These are phyloP conservation scores for Coemansia sp. DNA, from an alignment of 192 early-diverging fungal genomes.

Conservation along the genomic window DNA sequence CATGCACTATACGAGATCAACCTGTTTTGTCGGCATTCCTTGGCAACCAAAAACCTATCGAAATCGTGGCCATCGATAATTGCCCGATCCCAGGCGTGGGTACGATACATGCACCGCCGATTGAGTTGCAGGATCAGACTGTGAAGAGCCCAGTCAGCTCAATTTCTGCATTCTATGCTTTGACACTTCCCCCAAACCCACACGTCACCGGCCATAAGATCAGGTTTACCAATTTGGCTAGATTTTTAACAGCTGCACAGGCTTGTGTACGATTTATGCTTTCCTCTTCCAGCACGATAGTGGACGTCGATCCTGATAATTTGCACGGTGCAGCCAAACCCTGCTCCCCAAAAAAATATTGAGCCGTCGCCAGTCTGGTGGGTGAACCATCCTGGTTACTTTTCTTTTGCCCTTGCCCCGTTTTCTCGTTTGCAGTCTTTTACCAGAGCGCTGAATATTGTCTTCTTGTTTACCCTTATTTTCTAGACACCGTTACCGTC, in stretches of 20 bases:
- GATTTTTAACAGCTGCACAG: not conserved
- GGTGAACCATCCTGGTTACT: not conserved
- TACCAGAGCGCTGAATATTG: not conserved
- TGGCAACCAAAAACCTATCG: not conserved
- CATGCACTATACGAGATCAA: constrained; percentile 11
- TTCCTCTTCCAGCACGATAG: constrained; percentile 1
- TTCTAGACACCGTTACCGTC: not conserved
- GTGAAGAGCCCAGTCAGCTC: not conserved
- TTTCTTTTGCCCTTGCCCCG: not conserved
- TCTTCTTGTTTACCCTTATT: not conserved
- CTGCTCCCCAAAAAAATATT: constrained; percentile 7
- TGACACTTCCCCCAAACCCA: not conserved
- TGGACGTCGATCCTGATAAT: constrained; percentile 48
- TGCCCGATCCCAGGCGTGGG: constrained; percentile 10
- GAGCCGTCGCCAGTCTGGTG: not conserved
- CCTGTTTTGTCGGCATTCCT: constrained; percentile 3
- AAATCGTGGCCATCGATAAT: not conserved
- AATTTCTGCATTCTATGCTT: not conserved
- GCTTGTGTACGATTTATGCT: not conserved
- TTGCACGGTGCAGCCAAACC: constrained; percentile 36
- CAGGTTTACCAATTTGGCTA: not conserved
- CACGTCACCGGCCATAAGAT: no score
- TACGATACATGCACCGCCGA: constrained; percentile 3
- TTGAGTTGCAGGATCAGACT: not conserved
- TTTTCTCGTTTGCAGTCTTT: not conserved